These are phyloP conservation scores for Backusella circina DNA, from an alignment of 192 early-diverging fungal genomes.

Conservation along the genomic window DNA sequence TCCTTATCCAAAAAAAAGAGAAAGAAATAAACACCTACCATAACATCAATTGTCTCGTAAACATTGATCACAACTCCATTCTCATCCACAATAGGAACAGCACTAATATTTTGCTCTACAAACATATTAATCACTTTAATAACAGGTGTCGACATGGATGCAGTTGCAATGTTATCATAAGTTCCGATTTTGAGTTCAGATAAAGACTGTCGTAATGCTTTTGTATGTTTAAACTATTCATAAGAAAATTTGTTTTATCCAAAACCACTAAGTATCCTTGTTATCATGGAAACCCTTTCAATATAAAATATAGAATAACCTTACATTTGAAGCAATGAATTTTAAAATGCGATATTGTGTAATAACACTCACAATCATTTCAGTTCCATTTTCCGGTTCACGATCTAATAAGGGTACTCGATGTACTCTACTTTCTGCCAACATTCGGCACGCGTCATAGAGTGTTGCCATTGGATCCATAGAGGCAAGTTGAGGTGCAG, in stretches of 20 bases:
- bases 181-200: slow-evolving; percentile 72
- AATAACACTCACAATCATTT: slow-evolving; percentile 91
- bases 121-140: slow-evolving; percentile 92
- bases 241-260: slow-evolving; percentile 1
- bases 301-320: slow-evolving; percentile 18
- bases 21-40: slow-evolving; percentile 55
- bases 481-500: slow-evolving; percentile 64
- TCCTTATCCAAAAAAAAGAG: background rate
- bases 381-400: slow-evolving; percentile 65
- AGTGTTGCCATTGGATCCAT: slow-evolving; percentile 84
- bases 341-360: slow-evolving; percentile 48
- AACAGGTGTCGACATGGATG: slow-evolving; percentile 74
- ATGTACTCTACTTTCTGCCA: slow-evolving; percentile 82
- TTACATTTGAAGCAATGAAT: slow-evolving; percentile 35
- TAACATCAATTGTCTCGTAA: slow-evolving; percentile 95
- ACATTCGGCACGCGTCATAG: slow-evolving; percentile 78
- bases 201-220: slow-evolving; percentile 29
- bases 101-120: slow-evolving; percentile 85
- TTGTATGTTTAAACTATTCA: slow-evolving; percentile 25
- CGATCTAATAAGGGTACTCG: slow-evolving; percentile 87
- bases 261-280: slow-evolving; percentile 58
- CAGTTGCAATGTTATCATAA: slow-evolving; percentile 78
- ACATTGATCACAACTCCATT: slow-evolving; percentile 84
- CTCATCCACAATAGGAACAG: slow-evolving; percentile 92
- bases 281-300: slow-evolving; percentile 53